Conservation (phyloP, 148 eudicot genomes). For the Persicaria tinctoria region DNA sequence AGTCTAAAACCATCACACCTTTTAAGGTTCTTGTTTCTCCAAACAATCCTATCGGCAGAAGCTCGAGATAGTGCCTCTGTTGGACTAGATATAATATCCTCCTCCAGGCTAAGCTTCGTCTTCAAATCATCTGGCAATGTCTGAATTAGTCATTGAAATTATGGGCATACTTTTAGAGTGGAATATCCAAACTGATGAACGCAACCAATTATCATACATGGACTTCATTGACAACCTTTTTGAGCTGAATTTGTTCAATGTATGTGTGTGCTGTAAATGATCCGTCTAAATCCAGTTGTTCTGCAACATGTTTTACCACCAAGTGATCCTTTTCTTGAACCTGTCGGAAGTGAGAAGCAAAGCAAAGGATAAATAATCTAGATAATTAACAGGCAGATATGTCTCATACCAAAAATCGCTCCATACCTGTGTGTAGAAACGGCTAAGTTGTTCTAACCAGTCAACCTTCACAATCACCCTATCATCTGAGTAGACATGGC, state of each 20-base stretch:
- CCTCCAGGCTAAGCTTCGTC: constrained; percentile 87
- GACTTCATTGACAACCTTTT: constrained; percentile 87
- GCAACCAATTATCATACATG: constrained; percentile 45
- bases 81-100: constrained; percentile 69
- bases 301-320: constrained; percentile 58
- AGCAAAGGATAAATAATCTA: not conserved
- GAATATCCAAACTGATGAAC: not conserved
- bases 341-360: constrained; percentile 22
- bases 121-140: constrained; percentile 88
- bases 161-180: not conserved
- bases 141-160: constrained; percentile 24
- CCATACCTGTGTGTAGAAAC: constrained; percentile 75
- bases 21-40: constrained; percentile 52
- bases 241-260: constrained; percentile 92
- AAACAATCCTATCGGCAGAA: constrained; percentile 50
- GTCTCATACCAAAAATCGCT: not conserved
- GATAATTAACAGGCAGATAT: not conserved
- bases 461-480: constrained; percentile 81
- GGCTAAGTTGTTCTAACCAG: constrained; percentile 81
- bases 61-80: constrained; percentile 68
- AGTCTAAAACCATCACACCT: constrained; percentile 25
- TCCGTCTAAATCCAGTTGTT: constrained; percentile 84
- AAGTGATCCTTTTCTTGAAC: constrained; percentile 89
- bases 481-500: constrained; percentile 77
- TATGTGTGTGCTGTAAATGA: constrained; percentile 85